phyloP scores from a whole-genome alignment of 1,139 yeast species.

The Kurtzmaniella quercitrusa region DNA sequence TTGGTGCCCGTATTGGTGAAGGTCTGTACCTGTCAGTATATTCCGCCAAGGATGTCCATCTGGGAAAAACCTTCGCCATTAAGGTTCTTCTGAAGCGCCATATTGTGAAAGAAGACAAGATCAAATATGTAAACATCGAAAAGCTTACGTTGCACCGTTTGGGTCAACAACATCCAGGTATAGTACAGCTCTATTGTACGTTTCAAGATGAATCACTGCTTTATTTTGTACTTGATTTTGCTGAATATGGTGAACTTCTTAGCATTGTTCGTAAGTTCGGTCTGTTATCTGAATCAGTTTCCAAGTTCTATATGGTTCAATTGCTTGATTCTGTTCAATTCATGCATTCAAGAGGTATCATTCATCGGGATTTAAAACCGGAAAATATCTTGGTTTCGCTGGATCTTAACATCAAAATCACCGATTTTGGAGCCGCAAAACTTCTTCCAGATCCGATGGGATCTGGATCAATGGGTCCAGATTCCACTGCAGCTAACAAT shows the following conservation, averaged over 20 bases:
- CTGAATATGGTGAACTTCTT: constrained; percentile 74
- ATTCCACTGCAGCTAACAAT: not conserved
- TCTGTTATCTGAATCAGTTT: constrained; percentile 70
- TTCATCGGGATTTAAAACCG: constrained; percentile 94
- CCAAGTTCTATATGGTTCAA: constrained; percentile 73
- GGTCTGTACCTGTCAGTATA: constrained; percentile 80
- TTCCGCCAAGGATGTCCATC: constrained; percentile 59
- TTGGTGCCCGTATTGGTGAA: constrained; percentile 72
- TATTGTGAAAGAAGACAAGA: constrained; percentile 73
- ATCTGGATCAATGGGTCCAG: constrained; percentile 34
- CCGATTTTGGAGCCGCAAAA: constrained; percentile 99
- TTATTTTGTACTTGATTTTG: constrained; percentile 74
- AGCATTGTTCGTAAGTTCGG: constrained; percentile 73
- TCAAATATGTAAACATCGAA: constrained; percentile 75
- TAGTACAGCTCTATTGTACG: constrained; percentile 69
- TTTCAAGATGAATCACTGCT: constrained; percentile 73
- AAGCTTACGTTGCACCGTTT: constrained; percentile 69
- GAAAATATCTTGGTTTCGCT: constrained; percentile 83
- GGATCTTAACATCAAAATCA: constrained; percentile 78
- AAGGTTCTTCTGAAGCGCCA: constrained; percentile 72
- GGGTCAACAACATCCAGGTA: constrained; percentile 63
- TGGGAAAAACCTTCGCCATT: constrained; percentile 62
- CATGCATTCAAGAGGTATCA: constrained; percentile 80
- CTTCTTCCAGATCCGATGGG: constrained; percentile 35
- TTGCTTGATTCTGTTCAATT: constrained; percentile 81